Base-by-base conservation (phyloP, 345 rosid genomes). In the Hibiscus tridactylites region DNA sequence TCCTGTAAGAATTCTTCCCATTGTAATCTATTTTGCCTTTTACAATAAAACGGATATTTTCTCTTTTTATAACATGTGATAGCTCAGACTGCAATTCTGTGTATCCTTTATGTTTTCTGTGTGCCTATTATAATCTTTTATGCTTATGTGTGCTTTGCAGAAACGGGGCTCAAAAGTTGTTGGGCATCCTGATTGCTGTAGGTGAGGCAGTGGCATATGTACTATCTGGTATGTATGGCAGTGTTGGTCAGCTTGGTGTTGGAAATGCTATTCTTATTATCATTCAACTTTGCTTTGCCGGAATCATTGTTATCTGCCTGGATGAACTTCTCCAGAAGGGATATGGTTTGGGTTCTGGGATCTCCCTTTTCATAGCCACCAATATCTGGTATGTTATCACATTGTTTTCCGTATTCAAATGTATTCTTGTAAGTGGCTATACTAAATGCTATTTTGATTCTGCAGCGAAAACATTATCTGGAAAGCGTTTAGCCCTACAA, bases 401-500 rank as follows among this genome's bases (percentile, higher is more conserved):
- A 50, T 50, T 15, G 56, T 50, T 50, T 50, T 16, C 56, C 19
- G 15, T 50, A 5, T 50, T 15, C 7, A 16, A 16, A 50, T 16
- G 56, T 50, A 50, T 50, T 15, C 56, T 5, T 50, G n/a, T 16
- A 50, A 50, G 56, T 50, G 56, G 56, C 56, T 50, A 50, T 50
- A 5, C 56, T 50, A 50, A 50, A 15, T 50, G 16, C 56, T 15
- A 50, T n/a, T 50, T 50, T 15, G 13, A 50, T 50, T 13, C n/a
- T 50, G 19, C 19, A 50, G 56, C 65, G 94, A 87, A 69, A 89
- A 62, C 79, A 89, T 89, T n/a, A 85, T 89, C 54, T 89, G 94
- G 91, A 89, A 85, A 73, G 88, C 91, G 52, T 89, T 89, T 74
- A 89, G 91, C 64, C 91, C 93, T 6, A 89, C 91, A 5, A 87